Evolutionary conservation across 106 monocot species (phyloP), one percentile per base, ranked within the genome.

Genomic region (Ottelia alismoides): DNA sequence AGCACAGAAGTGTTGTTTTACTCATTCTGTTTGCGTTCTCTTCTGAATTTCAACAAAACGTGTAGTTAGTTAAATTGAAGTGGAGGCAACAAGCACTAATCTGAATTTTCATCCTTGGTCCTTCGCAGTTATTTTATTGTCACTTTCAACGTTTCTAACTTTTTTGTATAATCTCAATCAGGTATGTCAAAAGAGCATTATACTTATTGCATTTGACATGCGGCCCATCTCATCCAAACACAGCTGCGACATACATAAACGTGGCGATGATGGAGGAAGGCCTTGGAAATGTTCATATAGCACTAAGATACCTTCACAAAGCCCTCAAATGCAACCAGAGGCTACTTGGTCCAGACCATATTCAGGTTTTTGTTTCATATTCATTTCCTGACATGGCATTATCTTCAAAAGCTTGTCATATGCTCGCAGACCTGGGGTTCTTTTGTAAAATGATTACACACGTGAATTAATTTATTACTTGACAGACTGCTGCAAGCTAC

Each of bases 211-310:
- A 98, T 79, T 74, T 98, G 62, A 98, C 89, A 49, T 98, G 96
- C 55, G 96, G 96, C 23, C 85, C 89, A 66, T 98, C 96, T 51
- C 96, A 98, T 85, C 96, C 96, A 50, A 98, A 98, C 73, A 98
- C 96, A 48, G 96, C 96, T 61, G 96, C 96, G 22, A 98, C 96
- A 52, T 98, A 98, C 57, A 90, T 98, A 45, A 98, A 98, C 72
- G 90, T 98, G 45, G 96, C 96, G 18, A 98, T 98, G 96, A 98
- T 98, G 96, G 96, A 98, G 63, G 96, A 98, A 80, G 96, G 96
- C 44, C 74, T 98, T 28, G 96, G 96, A 61, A 98, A 98, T 83
- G 89, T 98, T 18, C 89, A 98, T 77, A 68, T 98, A 4, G 96
- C 96, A 65, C 70, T 98, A 25, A 76, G 96, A 69, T 98, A 98